These are phyloP conservation scores for Candida piceae DNA, from an alignment of 805 yeast genomes.

Conservation along the genomic window DNA sequence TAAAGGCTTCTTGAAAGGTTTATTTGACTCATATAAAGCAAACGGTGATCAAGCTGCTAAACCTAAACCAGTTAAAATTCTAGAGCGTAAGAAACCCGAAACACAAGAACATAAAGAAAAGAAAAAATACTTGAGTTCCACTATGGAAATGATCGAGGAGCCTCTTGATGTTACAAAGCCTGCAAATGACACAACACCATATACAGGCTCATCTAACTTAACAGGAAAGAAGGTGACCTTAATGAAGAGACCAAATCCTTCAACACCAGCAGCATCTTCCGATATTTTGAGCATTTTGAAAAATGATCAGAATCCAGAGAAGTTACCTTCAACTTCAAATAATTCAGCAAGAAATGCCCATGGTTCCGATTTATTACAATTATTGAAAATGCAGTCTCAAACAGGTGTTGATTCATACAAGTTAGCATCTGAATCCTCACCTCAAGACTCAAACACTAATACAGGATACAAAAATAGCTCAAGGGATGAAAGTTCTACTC, in stretches of 20 bases:
- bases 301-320: neutral
- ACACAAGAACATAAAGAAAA: neutral
- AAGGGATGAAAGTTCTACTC: no score
- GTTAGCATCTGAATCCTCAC: no score
- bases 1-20: slow-evolving; percentile 13
- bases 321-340: neutral
- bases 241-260: slow-evolving; percentile 8
- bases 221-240: slow-evolving; percentile 8
- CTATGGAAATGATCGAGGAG: neutral
- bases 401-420: neutral
- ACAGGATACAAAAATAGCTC: no score
- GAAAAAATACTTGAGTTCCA: neutral
- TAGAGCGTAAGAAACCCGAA: slow-evolving; percentile 12
- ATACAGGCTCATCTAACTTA: slow-evolving; percentile 1
- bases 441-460: no score
- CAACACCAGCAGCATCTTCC: slow-evolving; percentile 1
- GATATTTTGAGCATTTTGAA: slow-evolving; percentile 3
- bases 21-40: slow-evolving; percentile 14
- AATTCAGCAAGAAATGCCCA: neutral
- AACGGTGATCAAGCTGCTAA: slow-evolving; percentile 1
- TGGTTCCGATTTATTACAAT: slow-evolving; percentile 6
- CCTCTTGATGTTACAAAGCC: slow-evolving; percentile 11
- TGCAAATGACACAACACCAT: slow-evolving; percentile 8
- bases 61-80: slow-evolving; percentile 5
- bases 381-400: neutral